Evolutionary conservation across 805 yeast species (phyloP), one percentile per base, ranked within the genome.

Genomic region (Ogataea zsoltii): DNA sequence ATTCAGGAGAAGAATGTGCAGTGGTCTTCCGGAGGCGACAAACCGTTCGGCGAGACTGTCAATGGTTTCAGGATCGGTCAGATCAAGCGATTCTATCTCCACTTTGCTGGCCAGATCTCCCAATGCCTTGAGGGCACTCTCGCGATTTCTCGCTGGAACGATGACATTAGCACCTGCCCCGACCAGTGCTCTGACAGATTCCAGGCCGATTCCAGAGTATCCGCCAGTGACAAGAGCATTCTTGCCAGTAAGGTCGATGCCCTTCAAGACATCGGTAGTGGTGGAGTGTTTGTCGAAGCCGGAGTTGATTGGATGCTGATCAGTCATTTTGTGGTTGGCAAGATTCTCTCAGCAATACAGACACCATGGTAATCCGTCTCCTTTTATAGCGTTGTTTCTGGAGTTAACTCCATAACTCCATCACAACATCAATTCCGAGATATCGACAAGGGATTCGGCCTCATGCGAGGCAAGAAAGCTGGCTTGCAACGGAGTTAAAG

Each of bases 191-290:
- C 36, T 21, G 23, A 42, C 45, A n/a, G 41, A 13, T 16, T 42
- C 45, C n/a, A 28, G 40, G 5, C 45, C 45, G 15, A 42, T 35
- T n/a, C 45, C 45, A 4, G 45, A 42, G 19, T 42, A 42, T 7
- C 45, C 45, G 9, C 45, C 45, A 14, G 45, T 42, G 15, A 42
- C 41, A 7, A 42, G 3, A 7, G 30, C 45, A 21, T 35, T 42
- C 18, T 42, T 42, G 3, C 45, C 45, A 10, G 17, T 16, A 6
- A 42, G 41, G 25, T 29, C 30, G 19, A 42, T 42, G 12, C 45
- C 45, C 21, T 42, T 29, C 23, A 41, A 7, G 17, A 41, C 45
- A 12, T 41, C 45, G 11, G 33, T 40, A 4, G 45, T 26, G 16
- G 40, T 34, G 11, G 45, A 41, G 25, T 21, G 5, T 21, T 21